Evolutionary conservation across 2,329 filamentous ascomycete species (phyloP), one percentile per base, ranked within the genome.

Genomic region (Colletotrichum sp.): DNA sequence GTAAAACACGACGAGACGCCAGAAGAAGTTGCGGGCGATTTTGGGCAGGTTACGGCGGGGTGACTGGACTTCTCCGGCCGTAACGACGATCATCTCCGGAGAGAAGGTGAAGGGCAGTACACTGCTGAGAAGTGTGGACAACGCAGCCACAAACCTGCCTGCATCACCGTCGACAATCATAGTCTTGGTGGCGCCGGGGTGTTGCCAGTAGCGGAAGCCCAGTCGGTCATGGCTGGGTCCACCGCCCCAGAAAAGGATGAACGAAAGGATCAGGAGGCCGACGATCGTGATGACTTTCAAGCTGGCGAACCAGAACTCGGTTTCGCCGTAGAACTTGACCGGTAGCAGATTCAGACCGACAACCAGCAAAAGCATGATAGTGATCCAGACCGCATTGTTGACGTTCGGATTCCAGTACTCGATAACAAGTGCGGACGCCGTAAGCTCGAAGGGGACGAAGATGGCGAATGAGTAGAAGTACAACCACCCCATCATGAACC

Each of bases 221-320:
- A 79, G 73, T n/a, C 72, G 70, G 34, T 79, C 67, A 18, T 75
- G 74, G 12, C 72, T 72, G 30, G 78, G 78, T 13, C 69, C 78
- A 13, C 79, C 78, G 3, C 70, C 74, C 21, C 15, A 26, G 21
- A 68, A 79, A 67, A 73, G 76, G 8, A 79, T 77, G 30, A 93
- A 92, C 2, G 91, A 89, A 56, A 93, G 85, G 38, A 93, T 87
- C 73, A 94, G 92, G 80, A 93, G 93, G 68, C 91, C 87, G 7
- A 89, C 83, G 70, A 91, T 90, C 12, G 87, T 88, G 38, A 87
- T 81, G 26, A 89, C 87, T 79, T 91, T 91, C 52, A 91, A 82
- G 32, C 91, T 78, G 76, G 88, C 88, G 13, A 91, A 83, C 88
- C 88, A 91, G 76, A 91, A 91, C 77, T 91, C 89, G n/a, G 90